Percentiles rank a stretch among this genome's conserved stretches.
phyloP scores from a whole-genome alignment of 2,329 filamentous ascomycete genomes.

The Claviceps sp. region DNA sequence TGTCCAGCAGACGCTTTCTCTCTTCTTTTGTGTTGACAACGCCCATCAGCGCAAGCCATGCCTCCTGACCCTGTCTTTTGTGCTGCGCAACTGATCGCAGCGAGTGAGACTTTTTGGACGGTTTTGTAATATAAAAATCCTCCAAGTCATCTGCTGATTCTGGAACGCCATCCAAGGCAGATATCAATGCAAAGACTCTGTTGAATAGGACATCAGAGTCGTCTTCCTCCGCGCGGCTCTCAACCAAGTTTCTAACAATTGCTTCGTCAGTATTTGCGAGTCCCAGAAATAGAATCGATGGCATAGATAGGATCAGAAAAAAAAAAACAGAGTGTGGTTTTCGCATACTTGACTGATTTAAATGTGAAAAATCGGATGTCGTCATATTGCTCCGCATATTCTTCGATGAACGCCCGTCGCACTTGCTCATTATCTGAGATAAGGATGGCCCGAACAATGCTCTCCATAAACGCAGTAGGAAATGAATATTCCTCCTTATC shows the following conservation, averaged over 20 bases:
- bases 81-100: conserved; percentile 54
- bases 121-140: conserved; percentile 52
- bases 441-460: conserved; percentile 51
- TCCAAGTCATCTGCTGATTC: conserved; percentile 51
- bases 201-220: conserved; percentile 29
- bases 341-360: conserved; percentile 49
- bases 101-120: conserved; percentile 53
- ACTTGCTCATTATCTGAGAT: conserved; percentile 42
- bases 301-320: neutral
- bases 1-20: conserved; percentile 63
- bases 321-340: neutral
- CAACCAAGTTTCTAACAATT: conserved; percentile 13
- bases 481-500: conserved; percentile 55
- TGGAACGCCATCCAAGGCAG: conserved; percentile 57
- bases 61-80: conserved; percentile 70
- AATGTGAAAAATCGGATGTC: conserved; percentile 80
- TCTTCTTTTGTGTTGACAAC: conserved; percentile 55
- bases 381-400: conserved; percentile 66
- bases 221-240: conserved; percentile 11
- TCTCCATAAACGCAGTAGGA: conserved; percentile 50
- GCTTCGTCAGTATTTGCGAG: conserved; percentile 1
- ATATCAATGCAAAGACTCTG: conserved; percentile 48
- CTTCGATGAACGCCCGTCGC: conserved; percentile 61
- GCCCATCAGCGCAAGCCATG: conserved; percentile 70
- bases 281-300: neutral